Conservation (phyloP, 495 filamentous ascomycete genomes). For the Pyrenula aspistea region DNA sequence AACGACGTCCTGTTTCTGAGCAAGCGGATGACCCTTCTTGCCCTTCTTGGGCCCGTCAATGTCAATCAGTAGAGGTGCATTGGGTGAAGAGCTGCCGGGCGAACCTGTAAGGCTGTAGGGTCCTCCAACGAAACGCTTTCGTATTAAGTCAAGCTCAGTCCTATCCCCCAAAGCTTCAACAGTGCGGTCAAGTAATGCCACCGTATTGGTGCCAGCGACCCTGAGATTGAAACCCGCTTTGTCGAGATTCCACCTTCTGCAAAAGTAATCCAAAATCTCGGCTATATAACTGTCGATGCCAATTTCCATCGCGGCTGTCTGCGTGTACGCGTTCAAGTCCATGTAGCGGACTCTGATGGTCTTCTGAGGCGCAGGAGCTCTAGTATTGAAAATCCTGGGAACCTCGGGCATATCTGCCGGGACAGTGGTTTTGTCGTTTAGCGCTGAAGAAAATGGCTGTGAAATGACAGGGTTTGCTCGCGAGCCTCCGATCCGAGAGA, state of each 20-base stretch:
- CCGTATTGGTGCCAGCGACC: slow-evolving; percentile 70
- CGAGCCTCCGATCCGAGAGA: not conserved
- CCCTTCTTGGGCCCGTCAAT: slow-evolving; percentile 39
- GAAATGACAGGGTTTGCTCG: slow-evolving; percentile 48
- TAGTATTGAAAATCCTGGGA: slow-evolving; percentile 1
- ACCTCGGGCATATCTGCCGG: slow-evolving; percentile 48
- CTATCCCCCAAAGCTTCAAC: slow-evolving; percentile 80
- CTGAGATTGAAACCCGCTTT: slow-evolving; percentile 83
- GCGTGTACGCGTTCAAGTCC: slow-evolving; percentile 51
- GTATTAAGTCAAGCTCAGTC: slow-evolving; percentile 73
- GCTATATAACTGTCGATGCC: slow-evolving; percentile 91
- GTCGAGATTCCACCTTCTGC: slow-evolving; percentile 78
- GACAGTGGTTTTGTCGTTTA: slow-evolving; percentile 41
- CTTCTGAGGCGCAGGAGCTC: slow-evolving; percentile 35
- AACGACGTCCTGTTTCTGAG: slow-evolving; percentile 66
- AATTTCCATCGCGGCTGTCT: slow-evolving; percentile 61
- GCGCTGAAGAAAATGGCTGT: slow-evolving; percentile 35
- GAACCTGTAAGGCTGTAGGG: slow-evolving; percentile 66
- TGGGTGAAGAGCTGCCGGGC: slow-evolving; percentile 70
- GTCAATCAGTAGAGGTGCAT: slow-evolving; percentile 55
- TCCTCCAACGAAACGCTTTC: slow-evolving; percentile 76
- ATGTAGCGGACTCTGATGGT: slow-evolving; percentile 75
- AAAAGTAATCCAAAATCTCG: slow-evolving; percentile 84
- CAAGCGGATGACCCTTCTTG: slow-evolving; percentile 66
- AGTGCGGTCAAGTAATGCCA: slow-evolving; percentile 74